Base-by-base conservation (phyloP, 2,329 filamentous ascomycete species). In the Eutypella sp. region DNA sequence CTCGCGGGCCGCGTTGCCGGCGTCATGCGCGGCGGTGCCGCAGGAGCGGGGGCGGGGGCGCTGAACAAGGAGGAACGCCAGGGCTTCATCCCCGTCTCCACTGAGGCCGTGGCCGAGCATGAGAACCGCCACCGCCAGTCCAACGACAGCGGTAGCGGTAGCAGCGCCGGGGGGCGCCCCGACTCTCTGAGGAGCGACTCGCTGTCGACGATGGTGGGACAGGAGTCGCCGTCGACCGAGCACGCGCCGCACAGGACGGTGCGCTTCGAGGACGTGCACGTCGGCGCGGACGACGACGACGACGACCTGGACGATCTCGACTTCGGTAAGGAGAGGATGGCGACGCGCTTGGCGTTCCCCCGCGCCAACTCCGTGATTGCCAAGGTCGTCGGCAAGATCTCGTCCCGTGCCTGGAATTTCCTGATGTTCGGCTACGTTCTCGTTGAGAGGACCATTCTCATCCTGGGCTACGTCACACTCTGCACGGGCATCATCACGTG, bases 391-490 rank as follows among this genome's bases (percentile, higher is more conserved):
- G 68, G 70, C 36, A 67, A 82, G 60, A 71, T 80, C 40, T 81
- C 78, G 2, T 71, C 68, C 6, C 72, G 78, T 20, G 71, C 79
- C 0, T 77, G 86, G 66, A 76, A 70, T 42, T 64, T 78, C 19
- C 59, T 91, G 19, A 67, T 75, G 25, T 62, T 85, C 34, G 64
- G 75, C 1, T 89, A 91, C 64, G 74, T 82, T 41, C 60, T 84
- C 7, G 70, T 95, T 24, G 89, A 96, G 62, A 82, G 90, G 42
- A 75, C 84, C 2, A 85, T 95, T 49, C 69, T 96, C 27, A 76
- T 89, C 0, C 75, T 95, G 33, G 89, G 88, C 2, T 95, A 91
- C 56, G 69, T 87, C 37, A 78, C 82, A 1, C 66, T 96, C 15
- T 71, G 78, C 18, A 86, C 82, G 4, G 92, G 92, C 5, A 77